phyloP scores from a whole-genome alignment of 2,329 filamentous ascomycete species.

The Ascomycota sp. region DNA sequence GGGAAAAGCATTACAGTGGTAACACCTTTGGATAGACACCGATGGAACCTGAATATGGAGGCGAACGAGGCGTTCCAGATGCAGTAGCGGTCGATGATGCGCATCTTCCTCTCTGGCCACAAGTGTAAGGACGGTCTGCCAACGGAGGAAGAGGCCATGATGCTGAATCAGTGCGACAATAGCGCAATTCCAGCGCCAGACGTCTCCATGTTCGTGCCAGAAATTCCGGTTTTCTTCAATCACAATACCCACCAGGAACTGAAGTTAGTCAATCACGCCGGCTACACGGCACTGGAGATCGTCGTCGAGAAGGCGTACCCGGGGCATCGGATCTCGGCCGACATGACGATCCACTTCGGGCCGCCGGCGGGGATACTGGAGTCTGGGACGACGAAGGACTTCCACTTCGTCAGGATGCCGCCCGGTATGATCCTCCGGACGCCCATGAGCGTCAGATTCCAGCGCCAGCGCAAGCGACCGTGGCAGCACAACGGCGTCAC shows the following conservation, averaged over 20 bases:
- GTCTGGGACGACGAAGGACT: neutral
- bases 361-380: neutral
- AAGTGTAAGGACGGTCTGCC: neutral
- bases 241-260: constrained; percentile 1
- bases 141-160: neutral
- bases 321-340: neutral
- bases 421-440: too few relatives aligned
- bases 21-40: too few relatives aligned
- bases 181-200: constrained; percentile 1
- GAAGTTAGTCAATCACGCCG: neutral
- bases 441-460: neutral
- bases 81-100: neutral
- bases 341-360: neutral
- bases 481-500: neutral
- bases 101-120: neutral
- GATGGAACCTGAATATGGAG: too few relatives aligned
- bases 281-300: constrained; percentile 1
- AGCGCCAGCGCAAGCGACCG: neutral
- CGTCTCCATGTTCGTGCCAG: constrained; percentile 1
- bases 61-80: too few relatives aligned
- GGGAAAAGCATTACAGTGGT: too few relatives aligned
- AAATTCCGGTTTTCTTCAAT: neutral
- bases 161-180: constrained; percentile 1
- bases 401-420: constrained; percentile 1
- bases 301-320: constrained; percentile 1